Evolutionary conservation across 129 eudicot species (phyloP).

Genomic region (Apium graveolens): DNA sequence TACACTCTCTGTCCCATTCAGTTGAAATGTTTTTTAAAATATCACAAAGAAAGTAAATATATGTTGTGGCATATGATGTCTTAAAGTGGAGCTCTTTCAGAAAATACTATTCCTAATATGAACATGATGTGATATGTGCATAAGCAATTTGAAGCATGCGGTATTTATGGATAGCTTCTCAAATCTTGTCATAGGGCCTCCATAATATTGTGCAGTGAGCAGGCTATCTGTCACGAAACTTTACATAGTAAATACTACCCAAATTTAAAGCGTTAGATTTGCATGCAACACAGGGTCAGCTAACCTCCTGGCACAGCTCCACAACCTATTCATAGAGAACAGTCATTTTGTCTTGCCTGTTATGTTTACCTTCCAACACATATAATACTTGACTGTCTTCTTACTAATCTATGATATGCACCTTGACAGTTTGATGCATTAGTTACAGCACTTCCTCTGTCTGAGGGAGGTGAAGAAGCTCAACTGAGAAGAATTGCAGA

Average conservation of each 20-base stretch:
- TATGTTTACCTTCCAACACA: neutral
- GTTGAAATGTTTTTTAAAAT: neutral
- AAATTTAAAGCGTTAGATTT: neutral
- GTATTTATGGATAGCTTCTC: neutral
- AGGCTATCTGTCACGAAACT: neutral
- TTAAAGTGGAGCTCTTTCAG: neutral
- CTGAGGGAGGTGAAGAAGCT: constrained; percentile 81
- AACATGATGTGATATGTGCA: neutral
- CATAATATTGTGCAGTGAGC: neutral
- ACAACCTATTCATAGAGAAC: neutral
- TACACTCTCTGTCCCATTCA: neutral
- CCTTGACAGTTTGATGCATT: constrained; percentile 61
- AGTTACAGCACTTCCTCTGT: constrained; percentile 64
- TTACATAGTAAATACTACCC: neutral
- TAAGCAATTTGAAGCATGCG: neutral
- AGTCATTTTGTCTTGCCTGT: neutral
- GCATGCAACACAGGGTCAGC: neutral
- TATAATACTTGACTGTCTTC: neutral
- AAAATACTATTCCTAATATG: neutral
- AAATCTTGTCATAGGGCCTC: neutral
- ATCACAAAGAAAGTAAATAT: neutral
- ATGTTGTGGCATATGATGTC: neutral
- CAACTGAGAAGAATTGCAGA: constrained; percentile 76
- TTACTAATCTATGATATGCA: neutral
- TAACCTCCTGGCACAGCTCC: neutral